A percentile compares a stretch with the other conserved stretches of the same genome.
These are phyloP conservation scores for Chlorella sp. DNA, from an alignment of 139 green algal genomes.

Conservation along the genomic window DNA sequence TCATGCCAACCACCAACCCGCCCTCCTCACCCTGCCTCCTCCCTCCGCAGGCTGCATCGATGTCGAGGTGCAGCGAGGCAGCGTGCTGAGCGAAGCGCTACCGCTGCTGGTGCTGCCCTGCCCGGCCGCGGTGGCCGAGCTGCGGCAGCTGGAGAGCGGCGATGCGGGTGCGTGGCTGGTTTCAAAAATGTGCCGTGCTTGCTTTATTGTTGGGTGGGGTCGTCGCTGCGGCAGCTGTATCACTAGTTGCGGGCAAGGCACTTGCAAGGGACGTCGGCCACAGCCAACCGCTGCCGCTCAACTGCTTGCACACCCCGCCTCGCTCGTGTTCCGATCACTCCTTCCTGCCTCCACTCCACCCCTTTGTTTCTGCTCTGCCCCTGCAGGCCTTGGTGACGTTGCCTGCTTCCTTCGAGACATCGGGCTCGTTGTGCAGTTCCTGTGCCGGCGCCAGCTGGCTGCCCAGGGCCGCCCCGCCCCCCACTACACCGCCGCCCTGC, in stretches of 20 bases:
- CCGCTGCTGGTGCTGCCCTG: slow-evolving; percentile 44
- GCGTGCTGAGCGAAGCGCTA: slow-evolving; percentile 1
- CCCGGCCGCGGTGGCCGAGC: slow-evolving; percentile 40
- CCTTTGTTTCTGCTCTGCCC: background rate
- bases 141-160: slow-evolving; percentile 29
- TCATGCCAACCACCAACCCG: too few relatives aligned
- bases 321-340: too few relatives aligned
- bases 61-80: slow-evolving; percentile 32
- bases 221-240: too few relatives aligned
- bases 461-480: background rate
- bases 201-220: too few relatives aligned
- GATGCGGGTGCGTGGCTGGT: background rate
- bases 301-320: too few relatives aligned
- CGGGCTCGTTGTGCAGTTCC: slow-evolving; percentile 45
- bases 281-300: too few relatives aligned
- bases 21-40: too few relatives aligned
- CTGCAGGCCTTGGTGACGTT: slow-evolving; percentile 7
- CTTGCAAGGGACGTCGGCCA: too few relatives aligned
- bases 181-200: too few relatives aligned
- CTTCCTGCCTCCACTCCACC: background rate
- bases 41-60: slow-evolving; percentile 12
- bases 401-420: slow-evolving; percentile 42
- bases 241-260: too few relatives aligned
- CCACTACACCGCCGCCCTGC: background rate
- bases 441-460: background rate